Conservation (phyloP, 345 rosid genomes). For the Psidium friedrichsthalianum region DNA sequence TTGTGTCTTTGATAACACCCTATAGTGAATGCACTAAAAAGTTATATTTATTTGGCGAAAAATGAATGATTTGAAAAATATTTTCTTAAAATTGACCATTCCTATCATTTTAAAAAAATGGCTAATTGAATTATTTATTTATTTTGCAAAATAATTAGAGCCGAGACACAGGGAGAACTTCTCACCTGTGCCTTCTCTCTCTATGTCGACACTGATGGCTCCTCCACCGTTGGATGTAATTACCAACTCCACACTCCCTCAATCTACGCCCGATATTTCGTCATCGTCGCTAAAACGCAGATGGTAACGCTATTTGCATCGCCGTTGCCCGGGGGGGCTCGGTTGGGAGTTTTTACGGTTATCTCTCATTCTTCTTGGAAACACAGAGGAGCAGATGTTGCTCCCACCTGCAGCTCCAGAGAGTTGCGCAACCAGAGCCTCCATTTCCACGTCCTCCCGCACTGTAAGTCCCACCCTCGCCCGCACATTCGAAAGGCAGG, state of each 20-base stretch:
- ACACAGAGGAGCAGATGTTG: slow-evolving; percentile 21
- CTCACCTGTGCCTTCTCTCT: too few relatives aligned
- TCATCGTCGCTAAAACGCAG: neutral
- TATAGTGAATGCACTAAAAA: too few relatives aligned
- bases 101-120: too few relatives aligned
- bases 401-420: slow-evolving; percentile 16
- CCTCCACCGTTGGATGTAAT: neutral
- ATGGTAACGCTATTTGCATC: neutral
- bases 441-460: slow-evolving; percentile 6
- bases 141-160: too few relatives aligned
- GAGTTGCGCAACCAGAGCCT: slow-evolving; percentile 24
- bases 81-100: too few relatives aligned
- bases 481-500: neutral
- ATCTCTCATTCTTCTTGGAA: neutral
- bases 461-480: slow-evolving; percentile 18
- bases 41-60: too few relatives aligned
- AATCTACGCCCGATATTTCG: neutral
- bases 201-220: too few relatives aligned
- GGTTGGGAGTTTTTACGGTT: neutral
- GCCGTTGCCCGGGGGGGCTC: neutral
- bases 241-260: neutral
- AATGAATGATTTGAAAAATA: too few relatives aligned
- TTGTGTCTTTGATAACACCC: too few relatives aligned
- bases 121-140: too few relatives aligned
- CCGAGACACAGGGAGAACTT: too few relatives aligned